A percentile compares a stretch with the other conserved stretches of the same genome.
These are phyloP conservation scores for Podospora bellae-mahoneyi DNA, from an alignment of 495 filamentous ascomycete genomes.

Conservation along the genomic window DNA sequence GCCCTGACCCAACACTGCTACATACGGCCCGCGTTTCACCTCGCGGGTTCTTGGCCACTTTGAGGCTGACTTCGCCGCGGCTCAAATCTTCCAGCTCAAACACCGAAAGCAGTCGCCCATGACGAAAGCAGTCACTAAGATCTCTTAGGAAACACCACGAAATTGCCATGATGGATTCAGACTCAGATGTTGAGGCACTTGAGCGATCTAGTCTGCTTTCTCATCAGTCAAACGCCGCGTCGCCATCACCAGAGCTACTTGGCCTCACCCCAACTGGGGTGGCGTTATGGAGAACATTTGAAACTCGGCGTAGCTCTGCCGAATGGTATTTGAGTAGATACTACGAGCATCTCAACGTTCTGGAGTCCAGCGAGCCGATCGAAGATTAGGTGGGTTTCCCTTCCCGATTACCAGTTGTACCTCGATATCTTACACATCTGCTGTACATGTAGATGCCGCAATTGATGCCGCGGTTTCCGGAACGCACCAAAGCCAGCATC, in stretches of 20 bases:
- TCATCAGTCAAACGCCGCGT: neutral
- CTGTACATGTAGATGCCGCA: neutral
- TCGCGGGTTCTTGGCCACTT: too few species aligned
- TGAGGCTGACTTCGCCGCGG: neutral
- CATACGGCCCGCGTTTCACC: too few species aligned
- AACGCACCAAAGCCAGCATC: neutral
- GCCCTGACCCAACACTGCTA: too few species aligned
- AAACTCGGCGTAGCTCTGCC: neutral
- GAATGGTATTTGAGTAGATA: neutral
- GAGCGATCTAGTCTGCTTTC: neutral
- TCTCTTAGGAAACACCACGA: neutral
- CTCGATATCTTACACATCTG: neutral
- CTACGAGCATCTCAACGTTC: neutral
- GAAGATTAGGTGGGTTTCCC: neutral
- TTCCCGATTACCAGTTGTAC: neutral
- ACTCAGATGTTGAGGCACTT: neutral
- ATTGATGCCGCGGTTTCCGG: too few species aligned
- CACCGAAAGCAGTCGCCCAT: too few species aligned
- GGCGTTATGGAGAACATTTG: neutral
- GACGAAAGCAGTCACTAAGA: too few species aligned
- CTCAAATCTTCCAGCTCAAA: neutral
- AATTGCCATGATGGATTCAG: neutral
- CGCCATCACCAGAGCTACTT: neutral
- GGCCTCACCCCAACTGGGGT: neutral
- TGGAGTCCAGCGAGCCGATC: neutral